Evolutionary conservation across 768 basidiomycete genomes (phyloP), one percentile per base, ranked within the genome.

Genomic region (Leccinum variicolor): DNA sequence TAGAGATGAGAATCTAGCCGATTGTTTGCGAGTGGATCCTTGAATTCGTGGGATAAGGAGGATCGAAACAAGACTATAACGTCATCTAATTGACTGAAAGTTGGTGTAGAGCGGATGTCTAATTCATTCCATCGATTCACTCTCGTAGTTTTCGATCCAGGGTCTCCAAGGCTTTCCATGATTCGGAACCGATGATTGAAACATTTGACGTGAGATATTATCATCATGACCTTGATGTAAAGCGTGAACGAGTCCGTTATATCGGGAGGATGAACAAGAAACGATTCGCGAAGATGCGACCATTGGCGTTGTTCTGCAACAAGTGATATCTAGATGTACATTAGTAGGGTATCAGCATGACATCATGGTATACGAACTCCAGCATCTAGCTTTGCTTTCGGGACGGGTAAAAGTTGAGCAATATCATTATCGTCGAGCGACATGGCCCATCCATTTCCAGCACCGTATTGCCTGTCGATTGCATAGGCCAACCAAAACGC

Each of bases 401-500:
- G 78, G 15, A 87, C 75, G 1, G 89, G 88, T 25, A 91, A 76
- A 19, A 89, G 69, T 58, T 90, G 89, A 21, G 84, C 84, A 19
- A 92, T 77, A 64, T 90, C 89, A 58, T 84, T 79, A 66, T 92
- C 89, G 60, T 91, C 90, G 10, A 91, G 73, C 57, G 79, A 79
- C 58, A 84, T 75, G 0, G 89, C 84, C 83, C 88, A 91, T 19
- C 84, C 85, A 62, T 88, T 89, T 31, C 83, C 82, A 58, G 79
- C 81, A 6, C 86, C 84, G 55, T 84, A 81, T 59, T 85, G 80
- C 26, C 89, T 82, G 62, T 91, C 89, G 47, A 79, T 75, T 6
- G 84, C 78, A 67, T 90, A 90, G 9, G 86, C 84, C 48, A 87
- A 64, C 84, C 89, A 92, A 64, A 90, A 89, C 1, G 82, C 77